Conservation (phyloP, 2,329 filamentous ascomycete species). For the Aspergillus pseudoglaucus region DNA sequence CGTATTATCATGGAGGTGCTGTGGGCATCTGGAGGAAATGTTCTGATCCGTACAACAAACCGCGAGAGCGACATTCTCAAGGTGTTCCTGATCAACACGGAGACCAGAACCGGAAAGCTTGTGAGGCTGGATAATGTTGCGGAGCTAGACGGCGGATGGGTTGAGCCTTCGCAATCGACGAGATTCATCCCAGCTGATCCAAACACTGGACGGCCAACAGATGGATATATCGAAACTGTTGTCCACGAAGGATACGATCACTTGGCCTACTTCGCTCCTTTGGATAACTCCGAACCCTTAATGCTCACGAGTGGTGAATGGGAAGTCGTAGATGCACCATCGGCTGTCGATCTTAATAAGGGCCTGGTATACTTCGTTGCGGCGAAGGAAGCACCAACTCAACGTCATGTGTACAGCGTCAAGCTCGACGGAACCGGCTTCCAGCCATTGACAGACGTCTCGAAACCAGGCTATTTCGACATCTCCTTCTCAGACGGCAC, state of each 20-base stretch:
- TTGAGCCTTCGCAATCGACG: constrained; percentile 84
- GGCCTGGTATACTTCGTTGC: constrained; percentile 88
- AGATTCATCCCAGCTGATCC: constrained; percentile 80
- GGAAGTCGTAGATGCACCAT: constrained; percentile 84
- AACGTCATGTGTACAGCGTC: constrained; percentile 88
- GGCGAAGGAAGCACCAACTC: constrained; percentile 79
- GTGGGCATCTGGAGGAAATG: constrained; percentile 75
- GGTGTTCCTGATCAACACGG: constrained; percentile 77
- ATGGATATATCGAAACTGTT: constrained; percentile 90
- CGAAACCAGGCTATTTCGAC: constrained; percentile 68
- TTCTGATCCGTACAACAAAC: constrained; percentile 87
- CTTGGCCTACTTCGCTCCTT: constrained; percentile 82
- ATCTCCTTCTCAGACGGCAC: constrained; percentile 78
- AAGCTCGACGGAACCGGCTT: constrained; percentile 72
- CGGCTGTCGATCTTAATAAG: constrained; percentile 73
- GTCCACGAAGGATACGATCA: constrained; percentile 85
- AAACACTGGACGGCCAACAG: constrained; percentile 64
- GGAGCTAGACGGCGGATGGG: constrained; percentile 91
- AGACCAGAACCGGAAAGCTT: constrained; percentile 64
- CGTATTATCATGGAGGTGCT: constrained; percentile 87
- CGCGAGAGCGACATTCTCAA: constrained; percentile 87
- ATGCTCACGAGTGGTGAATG: constrained; percentile 83
- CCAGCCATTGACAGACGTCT: constrained; percentile 65
- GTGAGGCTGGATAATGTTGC: constrained; percentile 74
- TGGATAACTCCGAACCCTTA: constrained; percentile 74